Evolutionary conservation across 2,329 filamentous ascomycete genomes (phyloP).

Genomic region (Myrmaecium sp.): DNA sequence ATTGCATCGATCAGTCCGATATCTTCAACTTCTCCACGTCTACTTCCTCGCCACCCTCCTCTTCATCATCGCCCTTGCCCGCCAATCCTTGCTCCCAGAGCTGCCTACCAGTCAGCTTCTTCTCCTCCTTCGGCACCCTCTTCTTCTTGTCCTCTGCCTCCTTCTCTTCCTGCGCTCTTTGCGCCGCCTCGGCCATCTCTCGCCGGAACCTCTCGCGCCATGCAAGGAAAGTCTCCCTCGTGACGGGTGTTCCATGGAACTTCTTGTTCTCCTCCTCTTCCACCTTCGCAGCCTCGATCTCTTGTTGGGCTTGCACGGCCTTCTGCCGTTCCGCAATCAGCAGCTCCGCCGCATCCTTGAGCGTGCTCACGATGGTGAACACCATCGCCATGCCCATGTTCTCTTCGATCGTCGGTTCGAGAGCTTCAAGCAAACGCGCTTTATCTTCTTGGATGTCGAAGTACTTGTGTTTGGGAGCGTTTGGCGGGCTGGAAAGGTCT

Average conservation of each 20-base stretch:
- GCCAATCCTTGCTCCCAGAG: constrained; percentile 32
- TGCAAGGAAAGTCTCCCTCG: constrained; percentile 63
- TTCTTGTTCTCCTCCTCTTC: constrained; percentile 93
- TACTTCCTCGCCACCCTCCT: constrained; percentile 40
- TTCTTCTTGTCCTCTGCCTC: constrained; percentile 45
- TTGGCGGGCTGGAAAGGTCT: constrained; percentile 59
- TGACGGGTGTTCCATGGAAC: constrained; percentile 83
- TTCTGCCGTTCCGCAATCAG: constrained; percentile 60
- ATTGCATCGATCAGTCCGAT: no score
- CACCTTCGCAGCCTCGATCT: constrained; percentile 40
- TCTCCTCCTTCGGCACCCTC: constrained; percentile 43
- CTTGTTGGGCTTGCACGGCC: constrained; percentile 37
- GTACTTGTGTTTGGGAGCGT: constrained; percentile 50
- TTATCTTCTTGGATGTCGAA: constrained; percentile 74
- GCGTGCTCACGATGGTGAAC: constrained; percentile 69
- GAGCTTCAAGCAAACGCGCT: constrained; percentile 48
- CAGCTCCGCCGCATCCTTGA: constrained; percentile 84
- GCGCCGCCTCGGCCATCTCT: constrained; percentile 63
- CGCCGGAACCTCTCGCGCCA: constrained; percentile 65
- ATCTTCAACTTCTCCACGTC: constrained; percentile 24
- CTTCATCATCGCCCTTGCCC: constrained; percentile 51
- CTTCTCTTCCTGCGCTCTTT: constrained; percentile 45
- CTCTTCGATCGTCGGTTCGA: constrained; percentile 68
- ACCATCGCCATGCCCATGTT: constrained; percentile 97
- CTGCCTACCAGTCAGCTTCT: constrained; percentile 52